phyloP scores from a whole-genome alignment of 371 early-diverging fungal genomes.

The Mucor racemosus region DNA sequence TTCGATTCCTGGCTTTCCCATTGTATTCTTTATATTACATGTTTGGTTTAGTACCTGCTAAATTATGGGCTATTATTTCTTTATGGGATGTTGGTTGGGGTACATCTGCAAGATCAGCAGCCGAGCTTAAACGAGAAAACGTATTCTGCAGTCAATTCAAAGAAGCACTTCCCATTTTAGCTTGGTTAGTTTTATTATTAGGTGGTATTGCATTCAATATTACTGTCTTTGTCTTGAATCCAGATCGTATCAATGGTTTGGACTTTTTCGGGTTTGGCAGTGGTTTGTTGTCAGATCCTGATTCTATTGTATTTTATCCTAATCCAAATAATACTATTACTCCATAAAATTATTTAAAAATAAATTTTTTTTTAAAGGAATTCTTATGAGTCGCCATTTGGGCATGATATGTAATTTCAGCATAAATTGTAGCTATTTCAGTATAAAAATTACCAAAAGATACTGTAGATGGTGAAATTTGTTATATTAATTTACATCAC shows the following conservation, averaged over 20 bases:
- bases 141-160: conserved; percentile 40
- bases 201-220: conserved; percentile 47
- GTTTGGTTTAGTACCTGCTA: conserved; percentile 62
- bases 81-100: conserved; percentile 70
- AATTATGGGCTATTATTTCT: conserved; percentile 61
- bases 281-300: conserved; percentile 28
- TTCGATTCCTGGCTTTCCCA: conserved; percentile 57
- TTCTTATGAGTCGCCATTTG: neutral
- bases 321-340: conserved; percentile 25
- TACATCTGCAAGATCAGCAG: conserved; percentile 53
- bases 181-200: conserved; percentile 37
- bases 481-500: no score
- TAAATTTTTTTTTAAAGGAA: neutral
- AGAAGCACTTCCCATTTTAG: conserved; percentile 45
- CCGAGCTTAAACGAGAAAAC: conserved; percentile 47
- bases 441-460: no score
- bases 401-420: no score
- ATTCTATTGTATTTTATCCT: conserved; percentile 46
- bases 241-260: conserved; percentile 14
- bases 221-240: conserved; percentile 26
- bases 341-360: neutral
- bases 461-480: no score
- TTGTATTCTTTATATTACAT: conserved; percentile 60
- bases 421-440: no score
- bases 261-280: conserved; percentile 26